Evolutionary conservation across 2,329 filamentous ascomycete species (phyloP).

Genomic region (Dothistroma septosporum): DNA sequence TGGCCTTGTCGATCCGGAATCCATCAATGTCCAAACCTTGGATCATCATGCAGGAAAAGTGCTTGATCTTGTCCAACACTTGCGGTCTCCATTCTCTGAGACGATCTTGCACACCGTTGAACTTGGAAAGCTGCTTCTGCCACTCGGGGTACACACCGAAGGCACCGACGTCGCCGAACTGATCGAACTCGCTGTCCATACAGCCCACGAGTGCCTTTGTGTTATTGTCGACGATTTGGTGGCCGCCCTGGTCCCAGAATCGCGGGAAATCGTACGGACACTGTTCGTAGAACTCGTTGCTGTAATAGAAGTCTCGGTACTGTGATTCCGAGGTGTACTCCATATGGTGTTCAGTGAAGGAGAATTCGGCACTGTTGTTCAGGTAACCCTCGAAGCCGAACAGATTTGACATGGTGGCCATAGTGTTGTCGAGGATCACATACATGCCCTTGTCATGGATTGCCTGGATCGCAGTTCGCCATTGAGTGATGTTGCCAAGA

Average conservation of each 20-base stretch:
- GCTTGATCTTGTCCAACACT: slow-evolving; percentile 55
- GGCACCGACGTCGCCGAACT: slow-evolving; percentile 60
- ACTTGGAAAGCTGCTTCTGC: slow-evolving; percentile 61
- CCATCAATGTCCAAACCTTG: slow-evolving; percentile 62
- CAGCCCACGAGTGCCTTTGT: slow-evolving; percentile 51
- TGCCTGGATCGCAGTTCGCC: slow-evolving; percentile 55
- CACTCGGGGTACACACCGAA: slow-evolving; percentile 62
- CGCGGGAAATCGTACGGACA: slow-evolving; percentile 55
- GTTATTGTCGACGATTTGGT: slow-evolving; percentile 46
- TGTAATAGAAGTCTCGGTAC: slow-evolving; percentile 57
- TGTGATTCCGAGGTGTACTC: slow-evolving; percentile 52
- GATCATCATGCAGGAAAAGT: slow-evolving; percentile 62
- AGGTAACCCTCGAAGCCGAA: slow-evolving; percentile 59
- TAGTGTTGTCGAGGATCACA: slow-evolving; percentile 62
- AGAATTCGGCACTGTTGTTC: slow-evolving; percentile 56
- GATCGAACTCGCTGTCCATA: slow-evolving; percentile 60
- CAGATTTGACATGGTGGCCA: slow-evolving; percentile 61
- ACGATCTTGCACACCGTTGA: slow-evolving; percentile 64
- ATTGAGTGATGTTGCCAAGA: slow-evolving; percentile 56
- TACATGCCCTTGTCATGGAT: slow-evolving; percentile 63
- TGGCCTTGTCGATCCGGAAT: slow-evolving; percentile 64
- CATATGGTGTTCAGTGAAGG: slow-evolving; percentile 53
- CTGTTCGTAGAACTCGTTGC: slow-evolving; percentile 50
- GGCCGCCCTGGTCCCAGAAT: slow-evolving; percentile 59
- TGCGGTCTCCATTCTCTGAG: slow-evolving; percentile 60